Conservation (phyloP, 306 rosid species). For the Rosa rugosa region DNA sequence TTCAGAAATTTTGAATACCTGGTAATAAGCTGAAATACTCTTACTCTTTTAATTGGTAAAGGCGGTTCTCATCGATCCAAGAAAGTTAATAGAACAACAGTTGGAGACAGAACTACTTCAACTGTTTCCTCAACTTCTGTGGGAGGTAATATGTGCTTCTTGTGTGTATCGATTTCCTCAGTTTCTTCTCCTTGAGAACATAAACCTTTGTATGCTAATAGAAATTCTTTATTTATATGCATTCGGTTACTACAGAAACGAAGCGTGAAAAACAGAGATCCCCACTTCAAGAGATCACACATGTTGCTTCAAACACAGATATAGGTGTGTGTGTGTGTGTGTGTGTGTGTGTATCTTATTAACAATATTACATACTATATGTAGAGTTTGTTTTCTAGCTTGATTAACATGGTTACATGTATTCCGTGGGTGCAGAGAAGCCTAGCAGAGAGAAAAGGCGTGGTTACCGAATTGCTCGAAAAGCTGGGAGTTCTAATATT, state of each 20-base stretch:
- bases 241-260: slow-evolving; percentile 12
- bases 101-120: background rate
- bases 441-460: background rate
- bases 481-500: background rate
- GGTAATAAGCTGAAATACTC: background rate
- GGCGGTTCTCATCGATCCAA: background rate
- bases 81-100: background rate
- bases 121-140: slow-evolving; percentile 2
- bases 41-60: background rate
- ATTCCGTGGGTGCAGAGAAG: slow-evolving; percentile 10
- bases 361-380: background rate
- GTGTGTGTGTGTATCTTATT: too few relatives aligned
- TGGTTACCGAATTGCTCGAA: background rate
- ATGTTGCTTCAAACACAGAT: slow-evolving; percentile 14
- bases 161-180: background rate
- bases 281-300: slow-evolving; percentile 8
- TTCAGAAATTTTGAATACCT: background rate
- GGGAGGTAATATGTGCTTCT: background rate
- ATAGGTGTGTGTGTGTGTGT: slow-evolving; percentile 5
- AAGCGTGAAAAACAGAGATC: slow-evolving; percentile 7
- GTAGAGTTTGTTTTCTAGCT: background rate
- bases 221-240: background rate
- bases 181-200: background rate
- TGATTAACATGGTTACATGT: background rate
- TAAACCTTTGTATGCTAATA: background rate